A percentile compares a stretch with the other conserved stretches of the same genome.
These are phyloP conservation scores for Penicillium psychrofluorescens DNA, from an alignment of 495 filamentous ascomycete genomes.

Conservation along the genomic window DNA sequence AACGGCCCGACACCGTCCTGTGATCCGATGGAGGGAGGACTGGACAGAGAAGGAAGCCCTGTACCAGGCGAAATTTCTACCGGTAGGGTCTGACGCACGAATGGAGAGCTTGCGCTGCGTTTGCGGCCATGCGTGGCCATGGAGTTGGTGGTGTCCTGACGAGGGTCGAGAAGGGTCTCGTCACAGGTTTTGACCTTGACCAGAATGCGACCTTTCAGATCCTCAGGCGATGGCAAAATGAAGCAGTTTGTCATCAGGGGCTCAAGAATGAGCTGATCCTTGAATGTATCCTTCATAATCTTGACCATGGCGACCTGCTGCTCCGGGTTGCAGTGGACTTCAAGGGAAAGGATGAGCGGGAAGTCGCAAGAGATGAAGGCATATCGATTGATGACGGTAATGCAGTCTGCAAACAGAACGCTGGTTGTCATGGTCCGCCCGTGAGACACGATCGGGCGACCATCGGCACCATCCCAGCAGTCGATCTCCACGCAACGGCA, in stretches of 20 bases:
- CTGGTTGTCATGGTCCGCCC: slow-evolving; percentile 82
- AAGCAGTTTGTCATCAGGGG: slow-evolving; percentile 59
- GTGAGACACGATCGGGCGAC: slow-evolving; percentile 80
- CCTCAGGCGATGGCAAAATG: slow-evolving; percentile 74
- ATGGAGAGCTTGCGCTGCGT: slow-evolving; percentile 74
- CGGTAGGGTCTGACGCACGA: slow-evolving; percentile 46
- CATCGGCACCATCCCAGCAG: slow-evolving; percentile 90
- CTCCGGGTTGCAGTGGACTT: slow-evolving; percentile 80
- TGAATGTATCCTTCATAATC: slow-evolving; percentile 79
- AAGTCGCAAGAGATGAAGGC: slow-evolving; percentile 77
- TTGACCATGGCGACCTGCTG: slow-evolving; percentile 87
- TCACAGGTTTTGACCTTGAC: slow-evolving; percentile 83
- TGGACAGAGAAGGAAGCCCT: slow-evolving; percentile 48
- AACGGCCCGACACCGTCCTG: slow-evolving; percentile 31
- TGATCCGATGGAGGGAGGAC: slow-evolving; percentile 47
- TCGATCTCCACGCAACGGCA: slow-evolving; percentile 96
- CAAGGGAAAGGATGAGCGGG: slow-evolving; percentile 87
- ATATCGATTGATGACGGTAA: slow-evolving; percentile 87
- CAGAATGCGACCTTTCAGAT: slow-evolving; percentile 73
- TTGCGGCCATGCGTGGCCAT: slow-evolving; percentile 54
- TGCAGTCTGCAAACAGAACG: slow-evolving; percentile 81
- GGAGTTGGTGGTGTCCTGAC: slow-evolving; percentile 28
- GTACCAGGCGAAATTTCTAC: slow-evolving; percentile 47
- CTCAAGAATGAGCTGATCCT: slow-evolving; percentile 66
- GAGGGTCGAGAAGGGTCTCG: slow-evolving; percentile 31